Base-by-base conservation (phyloP, 2,329 filamentous ascomycete species). In the Beauveria rudraprayagi region DNA sequence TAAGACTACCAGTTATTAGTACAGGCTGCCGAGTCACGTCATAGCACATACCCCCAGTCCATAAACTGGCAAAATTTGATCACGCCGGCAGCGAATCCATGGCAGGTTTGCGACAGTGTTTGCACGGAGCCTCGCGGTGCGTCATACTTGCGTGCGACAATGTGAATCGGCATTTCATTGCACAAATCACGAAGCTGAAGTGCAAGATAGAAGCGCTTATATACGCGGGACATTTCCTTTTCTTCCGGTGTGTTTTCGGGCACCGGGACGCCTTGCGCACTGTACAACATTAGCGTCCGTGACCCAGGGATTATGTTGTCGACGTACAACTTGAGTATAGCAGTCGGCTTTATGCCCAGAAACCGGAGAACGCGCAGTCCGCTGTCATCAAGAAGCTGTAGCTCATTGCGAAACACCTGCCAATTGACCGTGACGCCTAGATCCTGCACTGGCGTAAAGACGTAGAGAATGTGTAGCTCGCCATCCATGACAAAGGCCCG, bases 21-120 rank as follows among this genome's bases (percentile, higher is more conserved):
- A 30, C 11, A 1, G 26, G n/a, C 14, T 5, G 4, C 1, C 3
- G 8, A n/a, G 26, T 14, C 28, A 50, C 10, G 11, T 30, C 5
- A 6, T 44, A 41, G 16, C 7, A 26, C 28, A 50, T 68, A 82
- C 80, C 82, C 83, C 87, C 88, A 91, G 2, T 81, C 84, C 89
- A 92, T 91, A 19, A 84, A 80, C 65, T 90, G 81, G 68, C 89
- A 92, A 68, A 92, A 92, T 65, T 89, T 91, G 63, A 92, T 84
- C 78, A 91, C 90, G 3, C 88, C 88, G 2, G 87, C 87, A 3
- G 88, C 89, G 68, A 92, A 92, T 0, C 89, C 89, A 65, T 91
- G 85, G 65, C 89, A 91, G 1, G 86, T 88, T 67, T 91, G 88
- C 2, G 88, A 83, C 1, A 92, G 77, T 22, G 80, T 89, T 71